phyloP scores from a whole-genome alignment of 345 rosid species.

The Angophora floribunda region DNA sequence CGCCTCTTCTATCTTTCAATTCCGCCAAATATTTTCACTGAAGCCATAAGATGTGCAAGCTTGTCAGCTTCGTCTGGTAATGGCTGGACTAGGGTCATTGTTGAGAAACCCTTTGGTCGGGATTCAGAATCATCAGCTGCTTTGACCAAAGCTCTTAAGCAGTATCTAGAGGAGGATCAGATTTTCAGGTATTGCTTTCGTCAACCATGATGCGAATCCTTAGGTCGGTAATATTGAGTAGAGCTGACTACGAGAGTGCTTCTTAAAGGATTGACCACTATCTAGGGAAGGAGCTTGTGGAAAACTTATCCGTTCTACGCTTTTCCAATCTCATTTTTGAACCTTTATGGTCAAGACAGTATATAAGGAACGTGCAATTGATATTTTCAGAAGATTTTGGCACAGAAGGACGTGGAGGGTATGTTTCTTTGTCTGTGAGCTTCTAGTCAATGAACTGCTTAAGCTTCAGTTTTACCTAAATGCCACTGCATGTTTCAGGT shows the following conservation, averaged over 20 bases:
- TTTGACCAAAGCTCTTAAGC: conserved; percentile 75
- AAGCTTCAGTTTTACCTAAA: not conserved
- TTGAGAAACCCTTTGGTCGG: conserved; percentile 98
- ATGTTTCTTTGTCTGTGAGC: conserved; percentile 7
- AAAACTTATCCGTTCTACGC: conserved; percentile 92
- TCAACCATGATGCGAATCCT: not conserved
- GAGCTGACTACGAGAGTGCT: not conserved
- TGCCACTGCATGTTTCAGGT: conserved; percentile 26
- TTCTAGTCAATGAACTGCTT: not conserved
- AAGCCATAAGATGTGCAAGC: conserved; percentile 95
- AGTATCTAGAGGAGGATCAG: conserved; percentile 81
- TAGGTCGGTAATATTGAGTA: not conserved
- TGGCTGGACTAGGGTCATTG: conserved; percentile 99
- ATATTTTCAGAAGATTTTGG: conserved; percentile 98
- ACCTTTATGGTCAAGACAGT: conserved; percentile 96
- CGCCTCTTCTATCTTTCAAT: conserved; percentile 92
- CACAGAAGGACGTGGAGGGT: conserved; percentile 99
- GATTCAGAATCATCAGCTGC: conserved; percentile 97
- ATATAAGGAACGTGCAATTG: conserved; percentile 82
- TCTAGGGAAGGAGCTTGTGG: conserved; percentile 96
- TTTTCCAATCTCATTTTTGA: conserved; percentile 98
- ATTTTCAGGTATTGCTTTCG: conserved; percentile 60
- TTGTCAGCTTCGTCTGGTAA: conserved; percentile 72
- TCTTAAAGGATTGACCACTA: conserved; percentile 90
- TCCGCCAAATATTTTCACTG: conserved; percentile 90